Evolutionary conservation across 202 grass and related monocot species (phyloP), one percentile per base, ranked within the genome.

Genomic region (Tripidium arundinaceum): DNA sequence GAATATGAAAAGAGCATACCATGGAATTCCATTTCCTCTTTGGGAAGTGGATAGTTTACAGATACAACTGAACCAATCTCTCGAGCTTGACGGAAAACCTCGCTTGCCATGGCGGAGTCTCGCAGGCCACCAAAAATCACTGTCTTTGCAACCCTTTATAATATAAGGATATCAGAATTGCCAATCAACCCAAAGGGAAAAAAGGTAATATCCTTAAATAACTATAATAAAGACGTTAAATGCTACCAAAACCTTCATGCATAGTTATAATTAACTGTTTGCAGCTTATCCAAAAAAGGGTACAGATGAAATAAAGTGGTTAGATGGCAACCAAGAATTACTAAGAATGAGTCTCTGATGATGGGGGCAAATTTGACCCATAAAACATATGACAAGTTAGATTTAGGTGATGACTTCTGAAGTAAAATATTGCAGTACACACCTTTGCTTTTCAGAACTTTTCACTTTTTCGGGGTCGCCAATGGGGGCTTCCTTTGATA

Each of bases 401-500:
- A 74, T 61, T 83, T 74, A 79, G 29, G 29, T 34, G 16, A 79
- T 18, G 37, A 16, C n/a, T 76, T 73, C 37, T 58, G 11, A 74
- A 62, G 79, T 67, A 84, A 54, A 79, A 52, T 49, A 49, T 55
- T 60, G 65, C 15, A 38, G 59, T 34, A 19, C 55, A 83, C 66
- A 96, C 92, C 92, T 93, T 91, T 99, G 92, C 62, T 96, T 99
- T 86, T 96, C 90, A 74, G 88, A 93, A 87, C 67, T 88, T 42
- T 83, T 88, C 49, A 62, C 38, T 85, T 91, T 82, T 85, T 86
- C 74, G 11, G 25, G 31, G 24, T 75, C 15, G 2, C 13, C 76
- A 81, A 77, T 49, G 58, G 60, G 79, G 74, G 43, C 47, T 68
- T 80, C 64, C 69, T 76, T 87, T 11, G 28, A 49, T 67, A 57